Percentiles rank a stretch among this genome's conserved stretches.
phyloP scores from a whole-genome alignment of 352 stramenopile genomes.

The Lagenidium giganteum region DNA sequence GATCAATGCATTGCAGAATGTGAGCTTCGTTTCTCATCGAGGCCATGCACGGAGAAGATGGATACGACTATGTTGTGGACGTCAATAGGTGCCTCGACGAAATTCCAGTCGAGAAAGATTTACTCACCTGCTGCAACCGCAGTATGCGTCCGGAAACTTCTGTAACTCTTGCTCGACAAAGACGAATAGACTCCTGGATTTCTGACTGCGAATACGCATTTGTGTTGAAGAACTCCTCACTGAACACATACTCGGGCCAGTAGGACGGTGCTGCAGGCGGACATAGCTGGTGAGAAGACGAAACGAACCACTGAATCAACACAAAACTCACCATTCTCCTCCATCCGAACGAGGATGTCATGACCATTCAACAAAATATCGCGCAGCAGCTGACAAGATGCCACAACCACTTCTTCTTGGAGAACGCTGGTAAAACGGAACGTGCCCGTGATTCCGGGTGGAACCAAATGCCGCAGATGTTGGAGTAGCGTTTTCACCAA shows the following conservation, averaged over 20 bases:
- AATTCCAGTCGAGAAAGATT: background rate
- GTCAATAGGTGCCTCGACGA: background rate
- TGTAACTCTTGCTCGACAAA: slow-evolving; percentile 38
- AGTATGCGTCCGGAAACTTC: slow-evolving; percentile 65
- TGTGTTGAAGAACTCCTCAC: slow-evolving; percentile 64
- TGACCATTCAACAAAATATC: slow-evolving; percentile 60
- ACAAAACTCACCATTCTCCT: slow-evolving; percentile 62
- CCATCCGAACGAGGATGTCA: slow-evolving; percentile 72
- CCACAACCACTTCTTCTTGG: slow-evolving; percentile 63
- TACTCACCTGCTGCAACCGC: slow-evolving; percentile 52
- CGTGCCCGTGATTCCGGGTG: slow-evolving; percentile 37
- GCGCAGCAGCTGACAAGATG: slow-evolving; percentile 70
- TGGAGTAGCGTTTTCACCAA: slow-evolving; percentile 78
- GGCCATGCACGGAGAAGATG: slow-evolving; percentile 21
- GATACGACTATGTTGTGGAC: slow-evolving; percentile 14
- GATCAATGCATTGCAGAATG: slow-evolving; percentile 71
- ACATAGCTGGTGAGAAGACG: background rate
- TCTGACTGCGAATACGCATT: slow-evolving; percentile 31
- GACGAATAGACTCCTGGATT: slow-evolving; percentile 47
- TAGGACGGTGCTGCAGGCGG: slow-evolving; percentile 38
- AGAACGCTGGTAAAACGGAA: slow-evolving; percentile 31
- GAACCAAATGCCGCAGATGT: slow-evolving; percentile 72
- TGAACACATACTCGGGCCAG: slow-evolving; percentile 73
- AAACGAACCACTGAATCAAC: slow-evolving; percentile 1
- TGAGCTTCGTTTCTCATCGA: slow-evolving; percentile 72